A percentile compares a stretch with the other conserved stretches of the same genome.
Evolutionary conservation across 306 rosid species (phyloP).

Genomic region (Trifolium subterraneum): DNA sequence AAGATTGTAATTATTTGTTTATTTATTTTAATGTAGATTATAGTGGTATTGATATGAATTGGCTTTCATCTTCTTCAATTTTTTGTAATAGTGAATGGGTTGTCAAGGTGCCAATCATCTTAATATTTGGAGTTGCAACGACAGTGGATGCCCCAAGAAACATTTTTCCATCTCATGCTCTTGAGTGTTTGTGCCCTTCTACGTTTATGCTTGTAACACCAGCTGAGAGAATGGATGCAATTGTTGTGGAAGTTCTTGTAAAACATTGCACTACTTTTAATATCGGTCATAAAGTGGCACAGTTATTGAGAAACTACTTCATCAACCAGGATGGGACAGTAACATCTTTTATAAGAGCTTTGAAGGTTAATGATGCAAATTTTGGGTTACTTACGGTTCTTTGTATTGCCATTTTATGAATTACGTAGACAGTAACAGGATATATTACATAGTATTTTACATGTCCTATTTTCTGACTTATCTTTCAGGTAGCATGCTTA

Average conservation of each 20-base stretch:
- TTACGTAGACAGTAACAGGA: slow-evolving; percentile 1
- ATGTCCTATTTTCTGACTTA: slow-evolving; percentile 35
- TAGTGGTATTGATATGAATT: slow-evolving; percentile 34
- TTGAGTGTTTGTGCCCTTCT: slow-evolving; percentile 66
- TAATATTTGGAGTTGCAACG: slow-evolving; percentile 89
- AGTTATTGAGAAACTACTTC: slow-evolving; percentile 80
- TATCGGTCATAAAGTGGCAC: slow-evolving; percentile 85
- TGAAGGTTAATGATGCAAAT: slow-evolving; percentile 69
- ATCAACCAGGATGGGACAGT: slow-evolving; percentile 91
- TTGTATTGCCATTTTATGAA: slow-evolving; percentile 22
- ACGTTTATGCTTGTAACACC: slow-evolving; percentile 78
- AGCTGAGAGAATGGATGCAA: slow-evolving; percentile 85
- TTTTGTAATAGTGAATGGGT: slow-evolving; percentile 80
- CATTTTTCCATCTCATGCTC: slow-evolving; percentile 73
- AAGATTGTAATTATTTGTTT: slow-evolving; percentile 25
- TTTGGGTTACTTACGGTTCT: slow-evolving; percentile 31
- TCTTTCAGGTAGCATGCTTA: slow-evolving; percentile 76
- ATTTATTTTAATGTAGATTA: slow-evolving; percentile 26
- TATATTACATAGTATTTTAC: slow-evolving; percentile 30
- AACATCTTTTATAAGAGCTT: slow-evolving; percentile 83
- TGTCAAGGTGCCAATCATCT: slow-evolving; percentile 76
- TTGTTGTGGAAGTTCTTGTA: slow-evolving; percentile 85
- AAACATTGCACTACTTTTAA: slow-evolving; percentile 65
- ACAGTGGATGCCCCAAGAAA: slow-evolving; percentile 75
- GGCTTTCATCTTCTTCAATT: slow-evolving; percentile 30